Base-by-base conservation (phyloP, 306 rosid genomes). In the Boehmeria nivea region DNA sequence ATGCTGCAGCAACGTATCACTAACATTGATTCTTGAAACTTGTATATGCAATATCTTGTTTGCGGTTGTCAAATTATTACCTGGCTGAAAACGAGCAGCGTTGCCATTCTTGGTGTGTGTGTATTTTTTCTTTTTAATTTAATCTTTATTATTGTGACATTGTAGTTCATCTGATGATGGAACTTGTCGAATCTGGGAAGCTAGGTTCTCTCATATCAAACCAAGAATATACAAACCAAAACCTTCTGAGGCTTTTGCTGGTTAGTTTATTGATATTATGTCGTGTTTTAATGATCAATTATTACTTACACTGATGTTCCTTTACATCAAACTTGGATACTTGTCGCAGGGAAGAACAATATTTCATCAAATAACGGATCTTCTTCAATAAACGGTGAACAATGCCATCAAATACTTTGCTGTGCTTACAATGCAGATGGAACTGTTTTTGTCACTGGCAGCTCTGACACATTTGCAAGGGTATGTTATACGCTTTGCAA, bases 111-210 rank as follows among this genome's bases (percentile, higher is more conserved):
- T 11, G 24, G 20, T 42, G 44, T 20, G 25, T 26, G n/a, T n/a
- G n/a, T n/a, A n/a, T n/a, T n/a, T n/a, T n/a, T n/a, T 65, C 36
- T 20, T 43, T 65, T 64, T 56, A 37, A 33, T 49, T 59, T 61
- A 33, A 17, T 55, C 31, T 48, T 16, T 53, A 25, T 54, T 48
- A 52, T 16, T 42, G n/a, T 56, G 47, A n/a, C 63, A 24, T 12
- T 67, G 58, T 57, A 88, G 96, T 71, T 80, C 96, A 56, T 88
- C 96, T 1, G 96, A 88, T 65, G 94, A 88, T 72, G 96, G 96
- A 69, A 84, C 94, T 48, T 88, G 96, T 74, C 78, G 94, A 73
- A 76, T 88, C 61, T 88, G 96, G 96, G 94, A 88, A 73, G 96
- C 94, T 28, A 80, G 96, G 68, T 64, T 20, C 63, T 80, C 94